Base-by-base conservation (phyloP, 495 filamentous ascomycete genomes). In the Aspergillus biplanus region DNA sequence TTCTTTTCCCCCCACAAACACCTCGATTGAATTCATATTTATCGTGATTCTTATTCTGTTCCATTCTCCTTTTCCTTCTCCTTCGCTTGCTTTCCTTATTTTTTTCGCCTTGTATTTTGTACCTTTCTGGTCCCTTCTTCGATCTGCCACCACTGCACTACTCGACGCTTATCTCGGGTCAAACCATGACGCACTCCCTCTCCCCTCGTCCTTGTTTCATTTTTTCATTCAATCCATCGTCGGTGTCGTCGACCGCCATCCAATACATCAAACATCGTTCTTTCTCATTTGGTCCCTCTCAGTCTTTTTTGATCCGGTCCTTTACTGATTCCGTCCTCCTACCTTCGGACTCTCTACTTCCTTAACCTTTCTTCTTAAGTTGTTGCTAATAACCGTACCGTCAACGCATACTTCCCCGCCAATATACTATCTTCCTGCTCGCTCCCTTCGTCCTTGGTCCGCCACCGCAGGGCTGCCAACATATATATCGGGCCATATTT, bases 131-230 rank as follows among this genome's bases (percentile, higher is more conserved):
- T 27, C 21, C 21, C 31, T 44, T 12, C 18, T 59, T 35, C 39
- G 35, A 18, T 37, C 65, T 61, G 42, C 57, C 32, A 46, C 57
- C 44, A 27, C 49, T 53, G 62, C 42, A 42, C 46, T 34, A 49
- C 15, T 32, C 37, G 37, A 61, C 37, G 33, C 62, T 59, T 65
- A 64, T 68, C 56, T 56, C 62, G 62, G 54, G 63, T 64, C 75
- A 68, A 81, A 81, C 66, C 69, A 81, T 81, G 78, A 81, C 76
- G 77, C 73, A 76, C 71, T 74, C 69, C 60, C 44, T 58, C 69
- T 68, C 70, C 58, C 70, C 70, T 59, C 65, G 56, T 52, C 68
- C 64, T 58, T 68, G 63, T 61, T 71, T 67, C 62, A 61, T 65
- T 67, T 70, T 64, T 71, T 75, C 59, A 68, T 72, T 71, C 70